A percentile compares a stretch with the other conserved stretches of the same genome.
phyloP scores from a whole-genome alignment of 306 rosid genomes.

The Casuarina cunninghamiana region DNA sequence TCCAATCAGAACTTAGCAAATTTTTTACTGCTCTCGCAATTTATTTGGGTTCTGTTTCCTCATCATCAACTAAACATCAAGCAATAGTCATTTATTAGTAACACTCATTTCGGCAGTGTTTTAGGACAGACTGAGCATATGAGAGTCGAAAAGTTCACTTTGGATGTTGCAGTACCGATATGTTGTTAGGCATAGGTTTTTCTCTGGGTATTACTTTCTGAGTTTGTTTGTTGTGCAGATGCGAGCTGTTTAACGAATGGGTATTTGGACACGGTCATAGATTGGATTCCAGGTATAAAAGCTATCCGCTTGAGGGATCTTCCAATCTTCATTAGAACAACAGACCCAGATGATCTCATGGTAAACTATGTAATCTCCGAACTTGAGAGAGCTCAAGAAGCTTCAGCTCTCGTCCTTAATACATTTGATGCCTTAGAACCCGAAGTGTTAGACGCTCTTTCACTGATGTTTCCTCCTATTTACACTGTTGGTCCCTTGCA shows the following conservation, averaged over 20 bases:
- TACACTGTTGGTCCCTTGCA: conserved; percentile 62
- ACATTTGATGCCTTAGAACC: conserved; percentile 57
- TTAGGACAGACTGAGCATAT: no score
- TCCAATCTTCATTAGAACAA: conserved; percentile 61
- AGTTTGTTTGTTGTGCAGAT: conserved; percentile 34
- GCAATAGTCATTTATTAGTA: no score
- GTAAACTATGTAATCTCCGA: neutral
- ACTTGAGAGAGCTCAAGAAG: conserved; percentile 32
- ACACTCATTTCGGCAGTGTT: no score
- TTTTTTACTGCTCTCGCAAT: no score
- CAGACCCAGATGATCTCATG: conserved; percentile 46
- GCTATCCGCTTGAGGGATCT: conserved; percentile 49
- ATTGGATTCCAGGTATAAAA: conserved; percentile 66
- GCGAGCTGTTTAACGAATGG: conserved; percentile 46
- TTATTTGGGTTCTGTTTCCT: no score
- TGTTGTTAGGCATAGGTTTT: no score
- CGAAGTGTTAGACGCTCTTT: conserved; percentile 34
- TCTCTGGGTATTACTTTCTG: no score
- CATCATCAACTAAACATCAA: no score
- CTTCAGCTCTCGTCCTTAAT: conserved; percentile 59
- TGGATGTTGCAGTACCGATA: no score
- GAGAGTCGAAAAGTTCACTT: no score
- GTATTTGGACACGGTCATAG: conserved; percentile 47
- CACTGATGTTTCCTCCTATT: conserved; percentile 42
- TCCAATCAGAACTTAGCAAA: neutral